Evolutionary conservation across 2,329 filamentous ascomycete genomes (phyloP).

Genomic region (Pseudonectria buxi): DNA sequence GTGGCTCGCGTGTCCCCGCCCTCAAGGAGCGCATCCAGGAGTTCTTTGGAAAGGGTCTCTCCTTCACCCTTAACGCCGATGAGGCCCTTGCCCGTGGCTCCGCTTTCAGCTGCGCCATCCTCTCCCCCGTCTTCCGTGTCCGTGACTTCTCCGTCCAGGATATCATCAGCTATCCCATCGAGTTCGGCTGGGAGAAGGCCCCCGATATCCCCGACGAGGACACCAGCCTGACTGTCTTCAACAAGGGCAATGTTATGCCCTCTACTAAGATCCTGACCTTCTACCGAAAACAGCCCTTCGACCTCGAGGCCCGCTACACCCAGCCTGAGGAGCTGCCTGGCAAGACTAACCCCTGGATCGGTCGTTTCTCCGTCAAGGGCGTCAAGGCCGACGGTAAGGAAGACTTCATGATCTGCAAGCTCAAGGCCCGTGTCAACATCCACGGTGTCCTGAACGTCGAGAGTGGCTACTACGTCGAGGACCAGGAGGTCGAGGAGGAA

Average conservation of each 20-base stretch:
- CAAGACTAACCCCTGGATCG: slow-evolving; percentile 91
- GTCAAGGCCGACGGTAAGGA: slow-evolving; percentile 90
- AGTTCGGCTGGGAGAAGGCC: slow-evolving; percentile 98
- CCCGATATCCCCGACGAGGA: slow-evolving; percentile 98
- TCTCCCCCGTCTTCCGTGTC: slow-evolving; percentile 96
- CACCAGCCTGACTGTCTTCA: slow-evolving; percentile 94
- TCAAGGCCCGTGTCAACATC: slow-evolving; percentile 94
- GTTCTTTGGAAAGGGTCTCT: slow-evolving; percentile 89
- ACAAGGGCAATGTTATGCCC: slow-evolving; percentile 92
- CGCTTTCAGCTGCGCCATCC: slow-evolving; percentile 94
- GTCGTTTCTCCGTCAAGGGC: slow-evolving; percentile 94
- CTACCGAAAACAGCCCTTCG: slow-evolving; percentile 96
- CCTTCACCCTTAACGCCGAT: slow-evolving; percentile 96
- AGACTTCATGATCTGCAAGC: slow-evolving; percentile 99
- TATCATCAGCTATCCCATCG: slow-evolving; percentile 95
- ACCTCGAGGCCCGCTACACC: slow-evolving; percentile 89
- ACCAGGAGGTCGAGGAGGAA: slow-evolving; percentile 93
- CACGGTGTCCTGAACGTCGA: slow-evolving; percentile 96
- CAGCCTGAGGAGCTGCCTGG: slow-evolving; percentile 81
- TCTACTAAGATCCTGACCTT: slow-evolving; percentile 99
- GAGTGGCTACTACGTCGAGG: slow-evolving; percentile 95
- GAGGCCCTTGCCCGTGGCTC: slow-evolving; percentile 94
- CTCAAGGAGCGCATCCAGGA: slow-evolving; percentile 84
- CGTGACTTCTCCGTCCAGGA: slow-evolving; percentile 97
- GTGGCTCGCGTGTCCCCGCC: slow-evolving; percentile 85